phyloP scores from a whole-genome alignment of 2,329 filamentous ascomycete genomes.

The Alternaria sp. region DNA sequence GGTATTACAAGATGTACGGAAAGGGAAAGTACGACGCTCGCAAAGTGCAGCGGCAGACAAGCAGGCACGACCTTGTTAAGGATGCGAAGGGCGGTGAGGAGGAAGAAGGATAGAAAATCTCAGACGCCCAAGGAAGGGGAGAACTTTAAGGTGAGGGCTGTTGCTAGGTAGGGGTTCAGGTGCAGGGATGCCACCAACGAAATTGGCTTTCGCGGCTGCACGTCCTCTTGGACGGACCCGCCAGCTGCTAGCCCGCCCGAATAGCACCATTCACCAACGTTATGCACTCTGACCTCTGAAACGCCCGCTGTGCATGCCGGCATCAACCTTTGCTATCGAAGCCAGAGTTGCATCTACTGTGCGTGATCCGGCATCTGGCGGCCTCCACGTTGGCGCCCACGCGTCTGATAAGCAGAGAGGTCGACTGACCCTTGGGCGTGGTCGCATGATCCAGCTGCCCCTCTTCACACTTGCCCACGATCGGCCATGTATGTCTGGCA shows the following conservation, averaged over 20 bases:
- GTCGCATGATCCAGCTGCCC: constrained; percentile 38
- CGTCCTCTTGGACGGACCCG: constrained; percentile 41
- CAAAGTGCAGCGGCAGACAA: constrained; percentile 33
- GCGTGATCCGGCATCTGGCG: constrained; percentile 9
- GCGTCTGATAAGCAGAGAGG: constrained; percentile 24
- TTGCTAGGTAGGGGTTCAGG: constrained; percentile 41
- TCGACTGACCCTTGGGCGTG: constrained; percentile 20
- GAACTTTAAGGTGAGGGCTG: constrained; percentile 46
- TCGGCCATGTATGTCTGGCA: constrained; percentile 13
- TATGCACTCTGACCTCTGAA: constrained; percentile 41
- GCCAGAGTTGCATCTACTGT: background rate
- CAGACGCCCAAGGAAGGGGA: constrained; percentile 35
- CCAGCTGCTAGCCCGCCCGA: constrained; percentile 33
- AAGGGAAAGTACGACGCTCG: constrained; percentile 38
- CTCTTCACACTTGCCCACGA: constrained; percentile 26
- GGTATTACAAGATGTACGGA: constrained; percentile 46
- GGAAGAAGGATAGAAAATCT: constrained; percentile 38
- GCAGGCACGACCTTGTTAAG: constrained; percentile 38
- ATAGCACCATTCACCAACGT: constrained; percentile 37
- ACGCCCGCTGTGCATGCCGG: constrained; percentile 35
- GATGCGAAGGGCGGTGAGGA: constrained; percentile 39
- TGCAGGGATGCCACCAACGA: constrained; percentile 39
- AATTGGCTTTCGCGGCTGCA: constrained; percentile 43
- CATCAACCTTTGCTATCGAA: constrained; percentile 10
- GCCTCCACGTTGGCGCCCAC: constrained; percentile 5